Base-by-base conservation (phyloP, 345 rosid genomes). In the Microthlaspi erraticum region DNA sequence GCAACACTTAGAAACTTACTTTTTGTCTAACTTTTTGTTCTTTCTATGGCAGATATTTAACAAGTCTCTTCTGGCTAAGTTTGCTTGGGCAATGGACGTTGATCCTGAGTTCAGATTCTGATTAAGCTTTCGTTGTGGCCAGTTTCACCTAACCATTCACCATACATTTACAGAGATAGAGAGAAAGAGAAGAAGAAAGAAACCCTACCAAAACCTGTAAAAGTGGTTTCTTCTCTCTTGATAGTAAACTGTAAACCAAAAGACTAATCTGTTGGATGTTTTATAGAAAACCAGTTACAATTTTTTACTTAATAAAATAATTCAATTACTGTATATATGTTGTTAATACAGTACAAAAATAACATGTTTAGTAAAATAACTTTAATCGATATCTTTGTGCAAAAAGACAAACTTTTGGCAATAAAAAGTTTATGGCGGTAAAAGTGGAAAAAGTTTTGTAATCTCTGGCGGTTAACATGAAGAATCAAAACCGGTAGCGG, bases 71-170 rank as follows among this genome's bases (percentile, higher is more conserved):
- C 82, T 94, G 65, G 99, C 93, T 10, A 94, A 95, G 81, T 92
- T 92, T 68, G 78, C 93, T 16, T 92, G 98, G 98, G 92, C 99
- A 54, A 88, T 94, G 99, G 99, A 94, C 18, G 98, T 87, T 31
- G 93, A 91, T 58, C 99, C 99, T 4, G 89, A 83, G 59, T 94
- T 91, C 93, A 88, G 96, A 89, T 94, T 94, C 90, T 91, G 78
- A 41, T 33, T 14, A 59, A 42, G 60, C 54, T 61, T 50, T 74
- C 61, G 55, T 20, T 74, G 61, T 31, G 68, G 20, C 54, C 66
- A 57, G 38, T 59, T 74, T 74, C 72, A 66, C 41, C 73, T 74
- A 74, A 74, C 78, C 68, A 66, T 74, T 74, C 68, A 74, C 68
- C 62, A 59, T 66, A 74, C 62, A 66, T 33, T 66, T 74, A 59